A percentile compares a stretch with the other conserved stretches of the same genome.
These are phyloP conservation scores for Hypomontagnella submonticulosa DNA, from an alignment of 495 filamentous ascomycete species.

Conservation along the genomic window DNA sequence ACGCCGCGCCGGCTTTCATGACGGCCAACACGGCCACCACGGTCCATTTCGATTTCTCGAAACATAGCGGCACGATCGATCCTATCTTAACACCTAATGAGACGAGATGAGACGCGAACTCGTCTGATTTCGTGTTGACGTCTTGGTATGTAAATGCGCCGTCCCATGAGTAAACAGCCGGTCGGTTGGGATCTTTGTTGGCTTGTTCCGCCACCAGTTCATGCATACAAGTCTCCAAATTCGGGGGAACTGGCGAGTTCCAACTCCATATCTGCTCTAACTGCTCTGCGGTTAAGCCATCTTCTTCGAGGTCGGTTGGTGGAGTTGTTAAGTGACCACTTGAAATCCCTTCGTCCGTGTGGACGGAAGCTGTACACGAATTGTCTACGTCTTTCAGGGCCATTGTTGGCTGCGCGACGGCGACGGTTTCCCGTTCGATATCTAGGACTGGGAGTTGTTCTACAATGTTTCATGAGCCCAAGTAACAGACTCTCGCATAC, in stretches of 20 bases:
- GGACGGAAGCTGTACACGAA: conserved; percentile 30
- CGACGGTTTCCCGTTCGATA: conserved; percentile 9
- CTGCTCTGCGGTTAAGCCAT: conserved; percentile 43
- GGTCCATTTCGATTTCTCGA: conserved; percentile 67
- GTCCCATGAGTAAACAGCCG: conserved; percentile 66
- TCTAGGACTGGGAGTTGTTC: conserved; percentile 16
- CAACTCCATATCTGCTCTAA: conserved; percentile 54
- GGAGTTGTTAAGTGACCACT: conserved; percentile 43
- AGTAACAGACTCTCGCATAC: conserved; percentile 17
- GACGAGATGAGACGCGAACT: conserved; percentile 58
- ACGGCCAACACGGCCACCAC: conserved; percentile 63
- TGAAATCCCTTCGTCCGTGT: conserved; percentile 40
- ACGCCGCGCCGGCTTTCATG: conserved; percentile 62
- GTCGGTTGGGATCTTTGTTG: conserved; percentile 37
- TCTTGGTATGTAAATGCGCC: conserved; percentile 67
- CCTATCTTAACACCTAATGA: conserved; percentile 59
- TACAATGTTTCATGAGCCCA: conserved; percentile 13
- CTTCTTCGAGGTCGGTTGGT: conserved; percentile 45
- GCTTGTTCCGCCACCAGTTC: conserved; percentile 52
- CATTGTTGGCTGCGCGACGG: conserved; percentile 24
- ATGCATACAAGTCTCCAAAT: conserved; percentile 53
- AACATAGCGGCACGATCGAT: conserved; percentile 61
- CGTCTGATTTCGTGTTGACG: conserved; percentile 60
- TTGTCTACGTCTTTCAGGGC: conserved; percentile 22
- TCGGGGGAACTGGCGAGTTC: conserved; percentile 54